phyloP scores from a whole-genome alignment of 495 filamentous ascomycete species.

The Margaritispora aquatica region DNA sequence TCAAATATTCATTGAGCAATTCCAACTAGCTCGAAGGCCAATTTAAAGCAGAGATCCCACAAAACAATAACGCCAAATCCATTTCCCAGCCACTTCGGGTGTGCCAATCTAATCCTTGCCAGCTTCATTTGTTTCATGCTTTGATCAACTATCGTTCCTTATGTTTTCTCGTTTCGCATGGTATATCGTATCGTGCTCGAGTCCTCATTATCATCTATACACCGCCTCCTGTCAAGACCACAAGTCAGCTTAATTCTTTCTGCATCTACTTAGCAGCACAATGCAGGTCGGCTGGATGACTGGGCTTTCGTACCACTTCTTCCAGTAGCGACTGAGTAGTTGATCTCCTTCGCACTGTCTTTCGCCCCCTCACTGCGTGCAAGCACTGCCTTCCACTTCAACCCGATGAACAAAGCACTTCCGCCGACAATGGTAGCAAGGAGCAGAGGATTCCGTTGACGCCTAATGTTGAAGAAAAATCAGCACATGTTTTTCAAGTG shows the following conservation, averaged over 20 bases:
- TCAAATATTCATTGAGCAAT: background rate
- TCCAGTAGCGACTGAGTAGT: slow-evolving; percentile 19
- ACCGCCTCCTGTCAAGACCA: background rate
- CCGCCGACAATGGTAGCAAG: slow-evolving; percentile 14
- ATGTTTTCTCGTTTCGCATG: background rate
- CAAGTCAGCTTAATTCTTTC: background rate
- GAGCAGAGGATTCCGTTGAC: slow-evolving; percentile 18
- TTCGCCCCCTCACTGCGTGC: slow-evolving; percentile 19
- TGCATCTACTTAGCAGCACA: background rate
- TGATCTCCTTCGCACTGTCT: slow-evolving; percentile 11
- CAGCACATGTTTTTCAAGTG: background rate
- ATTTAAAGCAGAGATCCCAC: slow-evolving; percentile 35
- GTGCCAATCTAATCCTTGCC: slow-evolving; percentile 2
- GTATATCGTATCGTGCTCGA: background rate
- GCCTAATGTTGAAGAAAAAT: background rate
- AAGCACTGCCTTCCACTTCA: slow-evolving; percentile 23
- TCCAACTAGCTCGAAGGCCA: background rate
- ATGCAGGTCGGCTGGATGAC: background rate
- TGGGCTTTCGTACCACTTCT: slow-evolving; percentile 17
- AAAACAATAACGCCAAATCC: slow-evolving; percentile 38
- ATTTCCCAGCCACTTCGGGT: background rate
- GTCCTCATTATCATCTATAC: slow-evolving; percentile 7
- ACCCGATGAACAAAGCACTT: slow-evolving; percentile 17
- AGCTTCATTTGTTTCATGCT: too few relatives aligned
- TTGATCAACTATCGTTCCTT: too few relatives aligned